Evolutionary conservation across 2,329 filamentous ascomycete genomes (phyloP), one percentile per base, ranked within the genome.

Genomic region (Fusarium proliferatum): DNA sequence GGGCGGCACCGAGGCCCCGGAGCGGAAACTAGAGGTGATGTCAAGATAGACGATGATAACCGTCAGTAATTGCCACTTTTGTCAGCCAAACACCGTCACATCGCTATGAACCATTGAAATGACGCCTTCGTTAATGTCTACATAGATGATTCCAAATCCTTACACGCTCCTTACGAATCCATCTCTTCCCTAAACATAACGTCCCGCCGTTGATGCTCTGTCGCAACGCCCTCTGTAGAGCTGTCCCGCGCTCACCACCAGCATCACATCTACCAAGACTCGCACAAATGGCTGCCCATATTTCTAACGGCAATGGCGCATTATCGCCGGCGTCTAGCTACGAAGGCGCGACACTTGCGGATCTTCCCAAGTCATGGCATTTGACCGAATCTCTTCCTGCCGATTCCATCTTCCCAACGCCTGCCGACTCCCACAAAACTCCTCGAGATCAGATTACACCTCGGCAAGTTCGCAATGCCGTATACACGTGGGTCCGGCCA

Each of bases 401-500:
- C 13, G 96, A 99, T 79, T 82, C 91, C 16, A 84, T 89, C 34
- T 97, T 93, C 80, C 92, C 94, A 21, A 97, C 94, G 0, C 95
- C 96, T 0, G 88, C 91, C 69, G 88, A 88, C 67, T 98, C 96
- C 1, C 94, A 98, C 82, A 88, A 90, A 75, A 94, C 94, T 2
- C 92, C 94, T 3, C 91, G 96, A 77, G 88, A 92, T 64, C 85
- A 92, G 41, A 91, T 98, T 55, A 88, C 89, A 2, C 96, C 96
- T 21, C 92, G 95, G 55, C 87, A 94, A 81, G 96, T 99, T 45
- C 94, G 92, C 80, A 90, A 91, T 67, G 96, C 96, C 8, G 84
- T 96, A 57, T 99, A 94, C 83, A 97, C 95, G 13, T 99, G 92
- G 87, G 95, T 99, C 26, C 91, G 95, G 8, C 96, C 96, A 0